phyloP scores from a whole-genome alignment of 1,284 basidiomycete genomes.

The Sanghuangporus baumii region DNA sequence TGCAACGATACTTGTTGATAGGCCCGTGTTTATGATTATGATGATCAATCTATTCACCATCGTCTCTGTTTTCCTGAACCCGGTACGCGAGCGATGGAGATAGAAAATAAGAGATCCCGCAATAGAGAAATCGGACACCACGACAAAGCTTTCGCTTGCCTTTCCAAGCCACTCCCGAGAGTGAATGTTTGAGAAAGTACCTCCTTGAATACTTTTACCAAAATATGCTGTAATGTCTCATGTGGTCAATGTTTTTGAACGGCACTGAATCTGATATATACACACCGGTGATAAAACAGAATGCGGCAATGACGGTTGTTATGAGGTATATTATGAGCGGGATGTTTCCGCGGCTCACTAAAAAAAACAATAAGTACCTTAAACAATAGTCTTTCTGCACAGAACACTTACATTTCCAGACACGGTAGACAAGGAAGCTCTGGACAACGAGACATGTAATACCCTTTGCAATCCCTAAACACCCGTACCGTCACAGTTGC shows the following conservation, averaged over 20 bases:
- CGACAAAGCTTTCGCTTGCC: conserved; percentile 17
- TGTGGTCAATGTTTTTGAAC: neutral
- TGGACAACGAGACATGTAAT: neutral
- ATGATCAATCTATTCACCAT: conserved; percentile 28
- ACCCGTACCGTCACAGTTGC: neutral
- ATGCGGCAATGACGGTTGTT: neutral
- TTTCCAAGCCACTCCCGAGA: neutral
- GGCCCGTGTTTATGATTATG: conserved; percentile 29
- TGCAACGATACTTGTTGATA: conserved; percentile 29
- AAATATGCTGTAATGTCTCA: neutral
- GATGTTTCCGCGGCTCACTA: neutral
- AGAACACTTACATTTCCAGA: neutral
- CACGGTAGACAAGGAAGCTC: neutral
- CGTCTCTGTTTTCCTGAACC: conserved; percentile 26
- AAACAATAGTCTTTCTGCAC: neutral
- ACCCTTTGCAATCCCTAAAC: neutral
- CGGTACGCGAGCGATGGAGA: conserved; percentile 26
- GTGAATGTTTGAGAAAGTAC: neutral
- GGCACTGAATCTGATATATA: neutral
- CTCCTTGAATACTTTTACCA: neutral
- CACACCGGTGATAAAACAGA: neutral
- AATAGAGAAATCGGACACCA: conserved; percentile 28
- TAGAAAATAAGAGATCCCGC: conserved; percentile 27
- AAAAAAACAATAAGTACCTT: neutral
- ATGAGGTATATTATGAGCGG: neutral